These are phyloP conservation scores for Acanthamoeba rhysodes DNA, from an alignment of 208 protist genomes.

Conservation along the genomic window DNA sequence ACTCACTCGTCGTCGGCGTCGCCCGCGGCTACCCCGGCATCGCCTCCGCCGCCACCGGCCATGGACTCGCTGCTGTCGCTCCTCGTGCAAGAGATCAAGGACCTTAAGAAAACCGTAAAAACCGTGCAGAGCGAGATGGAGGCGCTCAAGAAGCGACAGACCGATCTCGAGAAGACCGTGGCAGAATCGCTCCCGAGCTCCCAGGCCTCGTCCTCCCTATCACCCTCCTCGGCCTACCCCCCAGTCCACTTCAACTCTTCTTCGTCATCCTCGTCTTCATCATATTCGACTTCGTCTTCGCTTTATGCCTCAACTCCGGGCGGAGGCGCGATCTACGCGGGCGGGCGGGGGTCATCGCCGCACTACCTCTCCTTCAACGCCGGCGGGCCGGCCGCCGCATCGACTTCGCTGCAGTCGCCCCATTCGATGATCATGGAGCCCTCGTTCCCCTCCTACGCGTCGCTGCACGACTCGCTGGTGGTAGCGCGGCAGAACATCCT, in stretches of 20 bases:
- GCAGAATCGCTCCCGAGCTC: not conserved
- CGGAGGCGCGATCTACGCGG: not conserved
- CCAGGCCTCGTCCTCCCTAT: not conserved
- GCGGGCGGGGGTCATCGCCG: too few relatives aligned
- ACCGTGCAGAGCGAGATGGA: not conserved
- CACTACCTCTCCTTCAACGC: not conserved
- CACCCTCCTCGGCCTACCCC: not conserved
- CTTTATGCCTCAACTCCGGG: not conserved
- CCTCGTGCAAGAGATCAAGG: constrained; percentile 14
- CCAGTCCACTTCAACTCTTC: too few relatives aligned
- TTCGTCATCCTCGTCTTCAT: not conserved
- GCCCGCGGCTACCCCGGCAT: not conserved
- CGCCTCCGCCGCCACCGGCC: not conserved
- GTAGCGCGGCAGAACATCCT: constrained; percentile 16
- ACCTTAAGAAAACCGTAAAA: constrained; percentile 22
- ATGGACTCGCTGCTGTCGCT: constrained; percentile 47
- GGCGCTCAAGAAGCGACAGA: not conserved
- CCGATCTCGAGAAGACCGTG: constrained; percentile 8
- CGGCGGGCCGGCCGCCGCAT: too few relatives aligned
- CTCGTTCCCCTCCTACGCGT: constrained; percentile 2
- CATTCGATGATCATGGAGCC: not conserved
- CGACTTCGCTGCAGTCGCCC: too few relatives aligned
- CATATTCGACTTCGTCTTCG: not conserved
- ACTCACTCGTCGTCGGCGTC: not conserved
- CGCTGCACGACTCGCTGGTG: constrained; percentile 13